phyloP scores from a whole-genome alignment of 768 basidiomycete genomes.

The Leccinum sublutescens region DNA sequence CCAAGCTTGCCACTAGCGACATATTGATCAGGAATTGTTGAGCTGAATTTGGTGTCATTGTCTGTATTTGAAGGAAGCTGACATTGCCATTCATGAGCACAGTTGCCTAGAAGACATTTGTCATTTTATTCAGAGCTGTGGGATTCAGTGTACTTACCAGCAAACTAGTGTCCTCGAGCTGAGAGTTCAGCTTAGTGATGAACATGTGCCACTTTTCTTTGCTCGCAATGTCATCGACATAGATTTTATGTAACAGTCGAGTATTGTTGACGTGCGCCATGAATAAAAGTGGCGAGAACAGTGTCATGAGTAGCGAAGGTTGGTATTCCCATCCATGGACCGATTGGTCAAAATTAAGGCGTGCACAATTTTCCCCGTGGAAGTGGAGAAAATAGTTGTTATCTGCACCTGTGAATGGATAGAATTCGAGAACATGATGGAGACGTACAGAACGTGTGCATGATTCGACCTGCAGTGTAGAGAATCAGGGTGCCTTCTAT shows the following conservation, averaged over 20 bases:
- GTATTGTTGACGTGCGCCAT: constrained; percentile 48
- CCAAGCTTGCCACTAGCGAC: constrained; percentile 42
- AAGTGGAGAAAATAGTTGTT: constrained; percentile 39
- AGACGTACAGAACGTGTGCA: constrained; percentile 30
- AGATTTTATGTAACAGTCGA: constrained; percentile 45
- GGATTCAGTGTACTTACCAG: constrained; percentile 38
- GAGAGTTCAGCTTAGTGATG: constrained; percentile 41
- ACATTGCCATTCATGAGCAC: constrained; percentile 60
- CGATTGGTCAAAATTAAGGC: constrained; percentile 36
- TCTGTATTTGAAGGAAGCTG: constrained; percentile 52
- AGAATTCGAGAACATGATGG: constrained; percentile 10
- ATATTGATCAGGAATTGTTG: constrained; percentile 43
- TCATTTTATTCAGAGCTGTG: background rate
- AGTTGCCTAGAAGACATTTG: constrained; percentile 39
- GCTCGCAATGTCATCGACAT: constrained; percentile 45
- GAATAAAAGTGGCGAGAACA: constrained; percentile 46
- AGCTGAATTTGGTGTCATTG: constrained; percentile 16
- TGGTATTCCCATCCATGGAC: constrained; percentile 26
- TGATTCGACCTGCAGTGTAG: constrained; percentile 26
- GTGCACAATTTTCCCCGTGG: constrained; percentile 42
- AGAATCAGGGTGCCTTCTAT: constrained; percentile 5
- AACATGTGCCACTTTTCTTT: constrained; percentile 43
- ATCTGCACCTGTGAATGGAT: constrained; percentile 24
- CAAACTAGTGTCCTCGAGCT: constrained; percentile 53
- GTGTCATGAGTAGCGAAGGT: constrained; percentile 37